Percentiles rank a stretch among this genome's conserved stretches.
These are phyloP conservation scores for Colletotrichum sojae DNA, from an alignment of 2,329 filamentous ascomycete genomes.

Conservation along the genomic window DNA sequence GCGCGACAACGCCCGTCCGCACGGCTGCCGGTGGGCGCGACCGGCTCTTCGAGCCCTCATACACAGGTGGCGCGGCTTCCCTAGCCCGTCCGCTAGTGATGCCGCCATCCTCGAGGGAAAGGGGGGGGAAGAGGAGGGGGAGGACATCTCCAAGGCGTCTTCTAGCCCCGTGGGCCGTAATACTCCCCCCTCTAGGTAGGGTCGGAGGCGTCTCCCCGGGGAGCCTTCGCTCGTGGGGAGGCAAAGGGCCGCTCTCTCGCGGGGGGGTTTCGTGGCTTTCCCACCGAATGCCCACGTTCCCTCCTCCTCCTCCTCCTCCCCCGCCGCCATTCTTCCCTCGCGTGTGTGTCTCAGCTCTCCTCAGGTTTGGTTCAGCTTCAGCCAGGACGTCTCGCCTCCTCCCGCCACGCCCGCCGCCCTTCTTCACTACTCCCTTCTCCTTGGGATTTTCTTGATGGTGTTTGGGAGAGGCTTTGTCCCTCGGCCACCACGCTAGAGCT, in stretches of 20 bases:
- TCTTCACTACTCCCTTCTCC: neutral
- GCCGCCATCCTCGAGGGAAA: conserved; percentile 15
- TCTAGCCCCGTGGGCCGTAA: neutral
- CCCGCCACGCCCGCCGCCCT: neutral
- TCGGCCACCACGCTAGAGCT: too few relatives aligned
- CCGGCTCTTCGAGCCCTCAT: conserved; percentile 20
- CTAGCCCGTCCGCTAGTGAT: conserved; percentile 20
- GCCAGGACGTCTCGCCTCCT: conserved; percentile 19
- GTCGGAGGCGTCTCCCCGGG: conserved; percentile 10
- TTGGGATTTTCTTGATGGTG: neutral
- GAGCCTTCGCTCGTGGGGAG: conserved; percentile 7
- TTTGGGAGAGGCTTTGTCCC: too few relatives aligned
- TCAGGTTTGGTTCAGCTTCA: conserved; percentile 25
- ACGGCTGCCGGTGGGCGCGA: conserved; percentile 5
- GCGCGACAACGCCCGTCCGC: neutral
- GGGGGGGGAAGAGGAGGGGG: conserved; percentile 5
- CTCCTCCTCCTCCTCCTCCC: neutral
- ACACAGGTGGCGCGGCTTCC: conserved; percentile 19
- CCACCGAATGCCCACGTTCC: neutral
- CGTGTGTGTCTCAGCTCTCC: conserved; percentile 37
- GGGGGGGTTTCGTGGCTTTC: neutral
- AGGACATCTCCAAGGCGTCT: conserved; percentile 12
- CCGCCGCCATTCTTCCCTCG: conserved; percentile 1
- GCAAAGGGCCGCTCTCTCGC: conserved; percentile 9
- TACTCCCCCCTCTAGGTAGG: neutral